Evolutionary conservation across 2,329 filamentous ascomycete genomes (phyloP).

Genomic region (Daldinia sp.): DNA sequence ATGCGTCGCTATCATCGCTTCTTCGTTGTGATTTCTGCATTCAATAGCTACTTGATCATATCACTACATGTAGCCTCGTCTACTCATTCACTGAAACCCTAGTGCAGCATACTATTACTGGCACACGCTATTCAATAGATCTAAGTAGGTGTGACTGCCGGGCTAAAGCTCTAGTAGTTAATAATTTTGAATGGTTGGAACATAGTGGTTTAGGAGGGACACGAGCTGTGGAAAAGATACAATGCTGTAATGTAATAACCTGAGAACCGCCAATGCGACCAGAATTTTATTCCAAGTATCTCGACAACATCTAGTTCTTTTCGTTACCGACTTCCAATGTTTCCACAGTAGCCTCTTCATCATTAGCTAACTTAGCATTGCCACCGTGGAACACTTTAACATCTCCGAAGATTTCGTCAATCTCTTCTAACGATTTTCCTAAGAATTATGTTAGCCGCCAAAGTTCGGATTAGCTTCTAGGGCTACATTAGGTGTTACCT

Average conservation of each 20-base stretch:
- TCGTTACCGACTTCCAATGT: background rate
- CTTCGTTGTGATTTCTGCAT: background rate
- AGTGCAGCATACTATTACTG: background rate
- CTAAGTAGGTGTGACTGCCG: background rate
- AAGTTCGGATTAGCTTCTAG: too few species aligned
- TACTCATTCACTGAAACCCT: background rate
- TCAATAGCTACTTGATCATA: background rate
- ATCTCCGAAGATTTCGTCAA: slow-evolving; percentile 57
- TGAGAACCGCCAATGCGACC: background rate
- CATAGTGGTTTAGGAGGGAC: background rate
- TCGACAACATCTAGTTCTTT: slow-evolving; percentile 3
- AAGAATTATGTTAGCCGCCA: slow-evolving; percentile 19
- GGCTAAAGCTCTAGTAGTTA: background rate
- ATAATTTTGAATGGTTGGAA: too few species aligned
- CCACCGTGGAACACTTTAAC: slow-evolving; percentile 44
- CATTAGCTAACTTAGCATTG: slow-evolving; percentile 8
- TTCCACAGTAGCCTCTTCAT: background rate
- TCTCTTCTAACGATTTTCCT: slow-evolving; percentile 58
- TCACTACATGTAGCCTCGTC: background rate
- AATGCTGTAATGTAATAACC: background rate
- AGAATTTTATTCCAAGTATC: background rate
- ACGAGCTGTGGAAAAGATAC: background rate
- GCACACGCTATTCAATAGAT: background rate
- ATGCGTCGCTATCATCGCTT: background rate
- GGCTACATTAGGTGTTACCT: slow-evolving; percentile 43